phyloP scores from a whole-genome alignment of 176 grass and related monocot species.

The Zea luxurians region DNA sequence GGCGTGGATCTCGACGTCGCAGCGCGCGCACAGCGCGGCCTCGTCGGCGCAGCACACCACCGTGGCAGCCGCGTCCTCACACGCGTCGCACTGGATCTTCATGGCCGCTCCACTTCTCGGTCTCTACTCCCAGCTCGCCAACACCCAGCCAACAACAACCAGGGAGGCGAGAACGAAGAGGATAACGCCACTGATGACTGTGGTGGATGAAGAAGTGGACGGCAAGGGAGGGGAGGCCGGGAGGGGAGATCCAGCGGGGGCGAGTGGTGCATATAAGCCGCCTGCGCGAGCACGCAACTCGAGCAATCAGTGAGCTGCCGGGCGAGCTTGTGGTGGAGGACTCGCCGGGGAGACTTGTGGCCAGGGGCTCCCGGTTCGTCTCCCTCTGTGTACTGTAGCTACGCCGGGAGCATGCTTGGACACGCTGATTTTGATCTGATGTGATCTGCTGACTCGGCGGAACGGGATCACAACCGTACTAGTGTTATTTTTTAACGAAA shows the following conservation, averaged over 20 bases:
- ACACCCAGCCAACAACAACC: not conserved
- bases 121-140: not conserved
- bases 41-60: slow-evolving; percentile 90
- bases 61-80: slow-evolving; percentile 62
- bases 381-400: not conserved
- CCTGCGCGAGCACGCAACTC: slow-evolving; percentile 19
- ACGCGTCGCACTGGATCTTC: slow-evolving; percentile 93
- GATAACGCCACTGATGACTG: slow-evolving; percentile 8
- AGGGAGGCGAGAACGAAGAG: not conserved
- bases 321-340: slow-evolving; percentile 42
- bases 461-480: not conserved
- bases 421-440: slow-evolving; percentile 40
- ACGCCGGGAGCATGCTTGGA: not conserved
- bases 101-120: slow-evolving; percentile 22
- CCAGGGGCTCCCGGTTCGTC: not conserved
- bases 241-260: slow-evolving; percentile 4
- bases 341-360: slow-evolving; percentile 36
- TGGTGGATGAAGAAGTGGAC: not conserved
- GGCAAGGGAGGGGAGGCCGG: not conserved
- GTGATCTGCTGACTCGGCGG: slow-evolving; percentile 27
- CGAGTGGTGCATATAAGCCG: slow-evolving; percentile 54
- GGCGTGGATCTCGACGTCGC: slow-evolving; percentile 78
- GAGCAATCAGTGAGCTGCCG: slow-evolving; percentile 20
- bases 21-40: slow-evolving; percentile 81
- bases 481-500: not conserved